Conservation (phyloP, 768 basidiomycete genomes). For the Rhodosporidiobolus sp. region DNA sequence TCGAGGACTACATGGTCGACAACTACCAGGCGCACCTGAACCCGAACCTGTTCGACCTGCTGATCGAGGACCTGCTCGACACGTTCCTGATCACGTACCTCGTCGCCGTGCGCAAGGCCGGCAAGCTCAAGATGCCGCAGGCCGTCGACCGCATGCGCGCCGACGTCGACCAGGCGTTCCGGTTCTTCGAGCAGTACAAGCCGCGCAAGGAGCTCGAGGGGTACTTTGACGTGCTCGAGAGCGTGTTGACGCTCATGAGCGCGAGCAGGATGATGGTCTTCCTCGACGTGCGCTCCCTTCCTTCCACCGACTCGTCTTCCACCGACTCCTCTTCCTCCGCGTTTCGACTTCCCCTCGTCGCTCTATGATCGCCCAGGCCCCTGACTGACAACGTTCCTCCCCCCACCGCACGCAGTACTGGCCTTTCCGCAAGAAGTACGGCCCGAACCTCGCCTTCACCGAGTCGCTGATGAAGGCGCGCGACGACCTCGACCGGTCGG, state of each 20-base stretch:
- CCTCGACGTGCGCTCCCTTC: conserved; percentile 28
- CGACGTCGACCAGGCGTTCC: conserved; percentile 72
- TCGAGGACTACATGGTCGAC: conserved; percentile 84
- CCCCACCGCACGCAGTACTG: conserved; percentile 28
- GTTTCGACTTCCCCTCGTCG: conserved; percentile 66
- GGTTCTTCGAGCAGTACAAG: conserved; percentile 77
- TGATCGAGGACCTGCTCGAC: conserved; percentile 89
- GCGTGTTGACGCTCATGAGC: conserved; percentile 49
- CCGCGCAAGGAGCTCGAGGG: conserved; percentile 72
- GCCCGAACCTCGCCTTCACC: conserved; percentile 85
- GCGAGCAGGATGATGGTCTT: conserved; percentile 41
- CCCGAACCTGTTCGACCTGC: conserved; percentile 79
- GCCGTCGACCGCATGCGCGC: conserved; percentile 78
- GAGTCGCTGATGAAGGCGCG: conserved; percentile 85
- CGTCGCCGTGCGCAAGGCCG: conserved; percentile 73
- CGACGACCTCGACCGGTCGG: conserved; percentile 84
- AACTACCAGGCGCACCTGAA: conserved; percentile 92
- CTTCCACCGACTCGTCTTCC: conserved; percentile 59
- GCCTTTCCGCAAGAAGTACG: conserved; percentile 82
- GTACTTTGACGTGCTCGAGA: conserved; percentile 80
- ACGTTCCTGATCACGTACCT: conserved; percentile 85
- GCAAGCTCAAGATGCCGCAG: conserved; percentile 79
- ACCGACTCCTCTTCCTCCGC: background rate
- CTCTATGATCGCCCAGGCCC: conserved; percentile 56
- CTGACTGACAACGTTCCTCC: background rate